Percentiles rank a stretch among this genome's conserved stretches.
Evolutionary conservation across 2,329 filamentous ascomycete species (phyloP).

Genomic region (Colletotrichum sp.): DNA sequence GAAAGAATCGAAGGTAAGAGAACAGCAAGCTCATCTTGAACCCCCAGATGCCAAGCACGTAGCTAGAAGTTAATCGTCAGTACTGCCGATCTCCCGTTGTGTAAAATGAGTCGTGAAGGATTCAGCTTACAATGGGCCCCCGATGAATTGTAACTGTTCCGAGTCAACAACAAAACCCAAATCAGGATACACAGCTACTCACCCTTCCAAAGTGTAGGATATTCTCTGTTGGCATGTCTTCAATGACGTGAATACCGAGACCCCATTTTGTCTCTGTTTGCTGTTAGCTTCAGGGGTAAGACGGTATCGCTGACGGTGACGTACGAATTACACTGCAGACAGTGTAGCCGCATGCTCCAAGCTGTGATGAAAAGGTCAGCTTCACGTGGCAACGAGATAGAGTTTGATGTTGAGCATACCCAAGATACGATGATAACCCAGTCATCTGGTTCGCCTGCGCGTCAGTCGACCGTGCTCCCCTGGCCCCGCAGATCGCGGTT

Average conservation of each 20-base stretch:
- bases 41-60: conserved; percentile 45
- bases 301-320: conserved; percentile 6
- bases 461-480: not conserved
- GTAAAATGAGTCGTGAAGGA: not conserved
- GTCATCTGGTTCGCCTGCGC: conserved; percentile 12
- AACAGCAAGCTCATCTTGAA: conserved; percentile 52
- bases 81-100: not conserved
- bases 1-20: conserved; percentile 49
- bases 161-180: not conserved
- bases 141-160: conserved; percentile 40
- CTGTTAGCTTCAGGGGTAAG: not conserved
- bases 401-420: conserved; percentile 26
- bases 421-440: conserved; percentile 25
- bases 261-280: conserved; percentile 48
- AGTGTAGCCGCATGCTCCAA: conserved; percentile 38
- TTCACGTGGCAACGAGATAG: not conserved
- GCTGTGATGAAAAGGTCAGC: conserved; percentile 16
- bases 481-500: not conserved
- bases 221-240: conserved; percentile 42
- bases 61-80: conserved; percentile 29
- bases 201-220: conserved; percentile 40
- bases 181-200: accelerated
- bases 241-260: conserved; percentile 37
- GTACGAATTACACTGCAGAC: conserved; percentile 39
- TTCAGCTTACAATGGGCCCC: conserved; percentile 44